Conservation (phyloP, 108 stramenopile species). For the Epithemia pelagica region DNA sequence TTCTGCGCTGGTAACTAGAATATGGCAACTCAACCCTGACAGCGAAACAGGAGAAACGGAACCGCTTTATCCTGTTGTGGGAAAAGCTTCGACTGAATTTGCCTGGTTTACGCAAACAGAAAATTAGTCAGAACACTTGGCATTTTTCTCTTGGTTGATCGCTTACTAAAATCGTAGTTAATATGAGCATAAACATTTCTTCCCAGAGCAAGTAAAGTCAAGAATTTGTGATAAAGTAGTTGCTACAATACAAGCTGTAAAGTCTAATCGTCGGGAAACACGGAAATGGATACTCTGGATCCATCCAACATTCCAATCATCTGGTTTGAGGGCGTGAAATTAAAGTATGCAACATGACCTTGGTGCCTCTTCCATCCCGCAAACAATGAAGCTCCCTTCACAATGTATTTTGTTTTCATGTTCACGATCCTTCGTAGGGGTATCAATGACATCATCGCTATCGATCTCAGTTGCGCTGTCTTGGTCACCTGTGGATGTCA, state of each 20-base stretch:
- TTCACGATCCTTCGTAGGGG: background rate
- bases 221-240: too few species aligned
- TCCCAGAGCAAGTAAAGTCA: too few species aligned
- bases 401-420: background rate
- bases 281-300: too few species aligned
- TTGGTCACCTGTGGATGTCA: background rate
- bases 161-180: too few species aligned
- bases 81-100: conserved; percentile 40
- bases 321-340: too few species aligned
- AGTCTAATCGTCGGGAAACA: too few species aligned
- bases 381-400: background rate
- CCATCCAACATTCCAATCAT: too few species aligned
- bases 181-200: too few species aligned
- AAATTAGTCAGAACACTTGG: background rate
- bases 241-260: background rate
- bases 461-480: background rate
- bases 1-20: conserved; percentile 55
- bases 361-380: background rate
- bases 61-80: conserved; percentile 50
- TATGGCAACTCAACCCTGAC: conserved; percentile 75
- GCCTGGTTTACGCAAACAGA: conserved; percentile 38
- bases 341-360: background rate
- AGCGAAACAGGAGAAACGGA: conserved; percentile 25
- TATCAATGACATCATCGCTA: background rate
- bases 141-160: too few species aligned